Conservation (phyloP, 495 filamentous ascomycete species). For the Aspergillus leporis region DNA sequence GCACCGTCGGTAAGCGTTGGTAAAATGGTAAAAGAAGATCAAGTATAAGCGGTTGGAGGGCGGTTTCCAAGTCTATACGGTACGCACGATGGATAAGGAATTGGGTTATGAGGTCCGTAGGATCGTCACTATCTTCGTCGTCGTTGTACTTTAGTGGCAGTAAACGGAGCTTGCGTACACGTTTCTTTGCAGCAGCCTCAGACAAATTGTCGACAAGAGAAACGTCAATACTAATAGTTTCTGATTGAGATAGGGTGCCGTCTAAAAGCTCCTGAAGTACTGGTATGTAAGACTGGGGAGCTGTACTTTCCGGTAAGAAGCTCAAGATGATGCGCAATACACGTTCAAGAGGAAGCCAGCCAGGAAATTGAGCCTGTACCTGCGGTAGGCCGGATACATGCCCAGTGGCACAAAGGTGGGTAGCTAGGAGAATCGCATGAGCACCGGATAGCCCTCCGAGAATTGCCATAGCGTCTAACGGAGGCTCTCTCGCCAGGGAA, state of each 20-base stretch:
- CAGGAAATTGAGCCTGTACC: constrained; percentile 58
- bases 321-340: constrained; percentile 80
- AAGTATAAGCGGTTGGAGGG: constrained; percentile 70
- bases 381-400: constrained; percentile 63
- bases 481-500: not conserved
- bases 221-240: constrained; percentile 48
- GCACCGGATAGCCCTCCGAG: constrained; percentile 46
- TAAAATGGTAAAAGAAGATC: constrained; percentile 75
- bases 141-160: constrained; percentile 57
- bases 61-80: constrained; percentile 75
- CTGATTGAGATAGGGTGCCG: constrained; percentile 33
- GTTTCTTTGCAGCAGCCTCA: constrained; percentile 64
- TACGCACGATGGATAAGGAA: constrained; percentile 79
- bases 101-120: constrained; percentile 58
- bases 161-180: constrained; percentile 69
- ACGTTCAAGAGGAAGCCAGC: constrained; percentile 63
- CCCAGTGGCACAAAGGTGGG: constrained; percentile 45
- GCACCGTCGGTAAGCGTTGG: constrained; percentile 61
- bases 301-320: constrained; percentile 76
- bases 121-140: constrained; percentile 40
- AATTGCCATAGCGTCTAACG: constrained; percentile 36
- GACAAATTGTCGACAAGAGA: constrained; percentile 62
- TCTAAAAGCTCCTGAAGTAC: constrained; percentile 58
- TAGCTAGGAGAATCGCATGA: constrained; percentile 51
- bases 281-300: constrained; percentile 62